Conservation (phyloP, 1,284 basidiomycete species). For the Trichosporon coremiiforme region DNA sequence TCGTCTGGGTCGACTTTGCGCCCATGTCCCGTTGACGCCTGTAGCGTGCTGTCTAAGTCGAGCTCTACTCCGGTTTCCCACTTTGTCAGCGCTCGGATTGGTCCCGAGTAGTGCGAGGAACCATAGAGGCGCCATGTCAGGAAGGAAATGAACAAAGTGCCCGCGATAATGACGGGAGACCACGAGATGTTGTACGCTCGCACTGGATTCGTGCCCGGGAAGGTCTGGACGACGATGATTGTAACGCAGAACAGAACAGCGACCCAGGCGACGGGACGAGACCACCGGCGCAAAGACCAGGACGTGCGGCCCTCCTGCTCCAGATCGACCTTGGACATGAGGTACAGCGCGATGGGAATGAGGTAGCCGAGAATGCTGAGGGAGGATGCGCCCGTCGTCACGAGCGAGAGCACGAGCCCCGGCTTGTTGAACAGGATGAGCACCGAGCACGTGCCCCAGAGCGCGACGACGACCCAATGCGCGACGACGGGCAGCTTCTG, state of each 20-base stretch:
- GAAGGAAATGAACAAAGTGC: slow-evolving; percentile 44
- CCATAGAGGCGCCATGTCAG: slow-evolving; percentile 38
- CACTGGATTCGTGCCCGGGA: slow-evolving; percentile 46
- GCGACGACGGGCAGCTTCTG: slow-evolving; percentile 50
- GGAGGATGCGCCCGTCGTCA: slow-evolving; percentile 45
- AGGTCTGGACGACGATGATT: slow-evolving; percentile 44
- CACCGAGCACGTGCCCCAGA: slow-evolving; percentile 40
- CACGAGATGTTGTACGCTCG: slow-evolving; percentile 46
- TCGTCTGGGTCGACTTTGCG: background rate
- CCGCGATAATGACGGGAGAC: slow-evolving; percentile 48
- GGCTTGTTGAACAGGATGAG: slow-evolving; percentile 37
- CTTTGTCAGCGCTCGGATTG: slow-evolving; percentile 54
- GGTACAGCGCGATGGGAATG: slow-evolving; percentile 48
- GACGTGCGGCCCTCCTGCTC: slow-evolving; percentile 50
- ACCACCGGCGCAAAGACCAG: slow-evolving; percentile 49
- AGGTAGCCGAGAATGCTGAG: slow-evolving; percentile 50
- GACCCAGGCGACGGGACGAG: slow-evolving; percentile 45
- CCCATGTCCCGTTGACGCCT: slow-evolving; percentile 19
- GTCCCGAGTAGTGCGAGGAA: slow-evolving; percentile 50
- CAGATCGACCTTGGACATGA: slow-evolving; percentile 48
- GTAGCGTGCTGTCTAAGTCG: slow-evolving; percentile 41
- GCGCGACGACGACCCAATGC: slow-evolving; percentile 47
- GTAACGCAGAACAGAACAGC: slow-evolving; percentile 40
- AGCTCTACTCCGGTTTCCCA: slow-evolving; percentile 56
- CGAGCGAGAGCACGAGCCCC: slow-evolving; percentile 43